These are phyloP conservation scores for Paecilomyces sp. DNA, from an alignment of 2,329 filamentous ascomycete species.

Conservation along the genomic window DNA sequence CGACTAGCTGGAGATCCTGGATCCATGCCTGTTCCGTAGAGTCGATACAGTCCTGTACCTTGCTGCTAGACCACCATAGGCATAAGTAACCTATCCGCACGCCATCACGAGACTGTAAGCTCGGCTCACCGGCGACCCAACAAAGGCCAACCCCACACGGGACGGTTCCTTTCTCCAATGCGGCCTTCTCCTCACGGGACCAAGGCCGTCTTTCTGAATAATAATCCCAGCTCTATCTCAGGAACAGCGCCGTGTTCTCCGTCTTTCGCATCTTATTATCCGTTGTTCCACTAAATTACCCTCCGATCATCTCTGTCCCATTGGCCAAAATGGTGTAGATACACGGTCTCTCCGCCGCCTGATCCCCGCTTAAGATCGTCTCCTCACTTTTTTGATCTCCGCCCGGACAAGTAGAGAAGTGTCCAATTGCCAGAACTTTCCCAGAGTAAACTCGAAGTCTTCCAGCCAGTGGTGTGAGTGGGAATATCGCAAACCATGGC, in stretches of 20 bases:
- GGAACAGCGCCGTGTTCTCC: neutral
- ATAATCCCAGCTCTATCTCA: neutral
- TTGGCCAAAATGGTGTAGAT: neutral
- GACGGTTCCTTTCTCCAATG: neutral
- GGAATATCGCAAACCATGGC: conserved; percentile 24
- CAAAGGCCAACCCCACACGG: neutral
- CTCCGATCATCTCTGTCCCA: neutral
- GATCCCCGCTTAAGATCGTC: neutral
- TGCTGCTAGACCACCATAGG: too few species aligned
- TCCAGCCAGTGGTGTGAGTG: neutral
- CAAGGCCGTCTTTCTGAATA: neutral
- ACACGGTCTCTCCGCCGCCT: neutral
- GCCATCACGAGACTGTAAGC: neutral
- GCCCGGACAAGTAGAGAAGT: neutral
- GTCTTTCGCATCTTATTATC: neutral
- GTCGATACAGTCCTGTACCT: too few species aligned
- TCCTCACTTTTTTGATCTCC: neutral
- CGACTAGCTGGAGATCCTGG: neutral
- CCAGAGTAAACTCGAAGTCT: neutral
- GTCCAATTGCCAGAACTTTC: neutral
- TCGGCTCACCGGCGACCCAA: neutral
- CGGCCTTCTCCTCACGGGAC: neutral
- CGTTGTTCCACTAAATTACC: neutral
- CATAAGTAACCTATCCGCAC: too few species aligned
- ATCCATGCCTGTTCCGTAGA: too few species aligned